phyloP scores from a whole-genome alignment of 1,284 basidiomycete species.

The Ustilago tritici region DNA sequence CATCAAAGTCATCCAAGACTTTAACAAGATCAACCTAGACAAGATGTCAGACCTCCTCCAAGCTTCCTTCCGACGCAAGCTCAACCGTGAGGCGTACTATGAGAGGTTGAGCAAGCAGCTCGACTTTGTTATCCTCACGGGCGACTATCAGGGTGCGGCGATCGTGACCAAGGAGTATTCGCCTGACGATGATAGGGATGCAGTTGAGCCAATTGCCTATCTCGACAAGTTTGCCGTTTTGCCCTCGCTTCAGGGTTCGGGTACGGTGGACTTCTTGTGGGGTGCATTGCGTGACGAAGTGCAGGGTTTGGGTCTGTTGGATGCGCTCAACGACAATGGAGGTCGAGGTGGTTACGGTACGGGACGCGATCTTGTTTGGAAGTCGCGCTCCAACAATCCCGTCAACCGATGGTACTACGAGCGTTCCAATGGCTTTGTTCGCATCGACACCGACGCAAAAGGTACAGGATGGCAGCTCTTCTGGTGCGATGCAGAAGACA shows the following conservation, averaged over 20 bases:
- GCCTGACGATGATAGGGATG: conserved; percentile 46
- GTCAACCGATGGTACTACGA: conserved; percentile 99
- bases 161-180: conserved; percentile 86
- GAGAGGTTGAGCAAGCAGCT: conserved; percentile 79
- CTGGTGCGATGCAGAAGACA: conserved; percentile 97
- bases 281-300: conserved; percentile 98
- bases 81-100: conserved; percentile 84
- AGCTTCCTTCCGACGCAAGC: conserved; percentile 81
- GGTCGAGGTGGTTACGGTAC: conserved; percentile 86
- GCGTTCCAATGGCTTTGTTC: conserved; percentile 88
- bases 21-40: conserved; percentile 78
- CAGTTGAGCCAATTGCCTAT: conserved; percentile 78
- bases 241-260: conserved; percentile 93
- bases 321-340: conserved; percentile 90
- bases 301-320: conserved; percentile 91
- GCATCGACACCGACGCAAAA: conserved; percentile 72
- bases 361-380: conserved; percentile 96
- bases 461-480: conserved; percentile 82
- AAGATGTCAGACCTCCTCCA: conserved; percentile 87
- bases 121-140: conserved; percentile 94
- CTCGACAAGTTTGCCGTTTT: conserved; percentile 99
- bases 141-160: conserved; percentile 94
- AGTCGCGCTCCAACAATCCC: conserved; percentile 89
- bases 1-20: conserved; percentile 79
- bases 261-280: conserved; percentile 99